Conservation (phyloP, 768 basidiomycete genomes). For the Trametes cinnabarina region DNA sequence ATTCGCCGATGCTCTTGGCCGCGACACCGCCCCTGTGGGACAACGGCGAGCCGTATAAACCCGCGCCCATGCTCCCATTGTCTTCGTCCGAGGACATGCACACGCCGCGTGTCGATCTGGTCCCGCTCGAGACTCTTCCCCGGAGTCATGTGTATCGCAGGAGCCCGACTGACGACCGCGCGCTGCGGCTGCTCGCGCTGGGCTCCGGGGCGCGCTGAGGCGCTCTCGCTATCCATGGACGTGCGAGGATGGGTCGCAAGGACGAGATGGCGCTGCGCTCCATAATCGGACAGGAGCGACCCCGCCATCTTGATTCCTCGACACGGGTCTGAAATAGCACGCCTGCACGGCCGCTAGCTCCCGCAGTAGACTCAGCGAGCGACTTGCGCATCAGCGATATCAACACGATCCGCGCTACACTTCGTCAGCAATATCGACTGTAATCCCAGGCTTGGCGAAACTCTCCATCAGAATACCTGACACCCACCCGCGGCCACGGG, state of each 20-base stretch:
- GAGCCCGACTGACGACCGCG: slow-evolving; percentile 60
- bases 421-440: background rate
- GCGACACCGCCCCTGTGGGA: slow-evolving; percentile 21
- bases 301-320: too few species aligned
- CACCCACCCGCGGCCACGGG: background rate
- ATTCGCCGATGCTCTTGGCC: slow-evolving; percentile 15
- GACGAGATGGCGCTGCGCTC: background rate
- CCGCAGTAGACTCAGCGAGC: background rate
- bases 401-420: background rate
- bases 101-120: slow-evolving; percentile 42
- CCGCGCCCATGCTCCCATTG: slow-evolving; percentile 14
- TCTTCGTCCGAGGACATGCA: background rate
- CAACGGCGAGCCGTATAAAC: slow-evolving; percentile 21
- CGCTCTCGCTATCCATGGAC: background rate
- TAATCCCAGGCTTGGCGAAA: too few species aligned
- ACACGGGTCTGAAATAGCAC: too few species aligned
- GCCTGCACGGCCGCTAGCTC: too few species aligned
- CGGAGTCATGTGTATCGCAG: slow-evolving; percentile 57
- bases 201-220: slow-evolving; percentile 24
- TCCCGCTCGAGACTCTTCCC: slow-evolving; percentile 54
- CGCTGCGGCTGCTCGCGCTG: slow-evolving; percentile 45
- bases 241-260: background rate
- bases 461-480: background rate
- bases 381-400: background rate
- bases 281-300: background rate